These are phyloP conservation scores for Tetragonia tetragonoides DNA, from an alignment of 148 eudicot genomes.

Conservation along the genomic window DNA sequence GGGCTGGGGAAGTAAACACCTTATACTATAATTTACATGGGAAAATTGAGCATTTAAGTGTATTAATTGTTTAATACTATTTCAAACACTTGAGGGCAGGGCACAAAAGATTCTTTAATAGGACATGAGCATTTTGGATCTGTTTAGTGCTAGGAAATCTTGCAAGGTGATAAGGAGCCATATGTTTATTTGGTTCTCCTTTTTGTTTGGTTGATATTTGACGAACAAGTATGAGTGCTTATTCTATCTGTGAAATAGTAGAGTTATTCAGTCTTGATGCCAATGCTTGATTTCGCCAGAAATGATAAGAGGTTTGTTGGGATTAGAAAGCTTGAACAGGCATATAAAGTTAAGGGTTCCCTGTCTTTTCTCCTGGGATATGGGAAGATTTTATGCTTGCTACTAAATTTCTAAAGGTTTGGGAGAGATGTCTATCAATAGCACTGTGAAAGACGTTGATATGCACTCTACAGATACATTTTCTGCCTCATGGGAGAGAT, in stretches of 20 bases:
- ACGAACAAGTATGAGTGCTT: not conserved
- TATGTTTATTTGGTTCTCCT: no score
- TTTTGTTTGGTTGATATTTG: not conserved
- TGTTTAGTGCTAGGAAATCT: not conserved
- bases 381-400: not conserved
- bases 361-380: not conserved
- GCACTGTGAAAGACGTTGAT: not conserved
- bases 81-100: not conserved
- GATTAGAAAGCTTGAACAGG: not conserved
- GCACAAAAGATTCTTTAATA: not conserved
- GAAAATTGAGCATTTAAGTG: not conserved
- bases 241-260: not conserved
- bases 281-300: not conserved
- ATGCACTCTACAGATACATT: not conserved
- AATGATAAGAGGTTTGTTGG: not conserved
- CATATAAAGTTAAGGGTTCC: not conserved
- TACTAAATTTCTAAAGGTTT: not conserved
- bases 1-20: not conserved
- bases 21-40: not conserved
- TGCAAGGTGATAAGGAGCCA: not conserved
- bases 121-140: not conserved
- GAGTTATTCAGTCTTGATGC: not conserved
- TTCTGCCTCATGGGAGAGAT: not conserved
- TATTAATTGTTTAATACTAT: not conserved
- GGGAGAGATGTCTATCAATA: not conserved